Evolutionary conservation across 2,329 filamentous ascomycete genomes (phyloP), one percentile per base, ranked within the genome.

Genomic region (Ceratocystis cubensis): DNA sequence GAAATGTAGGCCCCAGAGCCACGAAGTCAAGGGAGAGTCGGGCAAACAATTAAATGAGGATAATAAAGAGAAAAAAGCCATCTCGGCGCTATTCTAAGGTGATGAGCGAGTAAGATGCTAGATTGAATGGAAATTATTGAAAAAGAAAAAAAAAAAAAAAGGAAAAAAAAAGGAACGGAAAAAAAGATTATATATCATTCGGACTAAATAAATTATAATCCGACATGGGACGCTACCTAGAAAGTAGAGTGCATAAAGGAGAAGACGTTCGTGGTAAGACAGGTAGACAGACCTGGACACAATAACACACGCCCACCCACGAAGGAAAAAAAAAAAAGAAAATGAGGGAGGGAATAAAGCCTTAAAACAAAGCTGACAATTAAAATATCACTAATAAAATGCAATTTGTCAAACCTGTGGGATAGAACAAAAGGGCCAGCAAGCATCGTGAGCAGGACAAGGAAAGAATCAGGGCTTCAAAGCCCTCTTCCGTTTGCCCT

Each of bases 91-190:
- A 59, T 25, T 30, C 7, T n/a, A 17, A 59, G 25, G 48, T 15
- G 20, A 53, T 20, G 4, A 53, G 48, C 5, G 22, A 53, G 48
- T 25, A 25, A 53, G 20, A 53, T 22, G 46, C 20, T 20, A 50
- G 22, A 50, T 20, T 20, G n/a, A 50, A 50, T 41, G 37, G 13
- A 41, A 41, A 41, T 41, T 41, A 41, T 4, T 41, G 37, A 15
- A 41, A 41, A 13, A 41, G 0, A 37, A 30, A 1, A 5, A 28
- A 20, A 48, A 20, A n/a, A 13, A 41, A 41, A 41, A 41, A 5
- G 20, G 20, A 20, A 48, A 48, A 48, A 20, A 48, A n/a, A 48
- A n/a, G 28, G n/a, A 44, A 65, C 33, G 53, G 53, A 69, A 67
- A 71, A 61, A 57, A 59, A 10, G 1, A 57, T 17, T 6, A 57